A percentile compares a stretch with the other conserved stretches of the same genome.
These are phyloP conservation scores for Fonsecaea monophora DNA, from an alignment of 2,329 filamentous ascomycete species.

Conservation along the genomic window DNA sequence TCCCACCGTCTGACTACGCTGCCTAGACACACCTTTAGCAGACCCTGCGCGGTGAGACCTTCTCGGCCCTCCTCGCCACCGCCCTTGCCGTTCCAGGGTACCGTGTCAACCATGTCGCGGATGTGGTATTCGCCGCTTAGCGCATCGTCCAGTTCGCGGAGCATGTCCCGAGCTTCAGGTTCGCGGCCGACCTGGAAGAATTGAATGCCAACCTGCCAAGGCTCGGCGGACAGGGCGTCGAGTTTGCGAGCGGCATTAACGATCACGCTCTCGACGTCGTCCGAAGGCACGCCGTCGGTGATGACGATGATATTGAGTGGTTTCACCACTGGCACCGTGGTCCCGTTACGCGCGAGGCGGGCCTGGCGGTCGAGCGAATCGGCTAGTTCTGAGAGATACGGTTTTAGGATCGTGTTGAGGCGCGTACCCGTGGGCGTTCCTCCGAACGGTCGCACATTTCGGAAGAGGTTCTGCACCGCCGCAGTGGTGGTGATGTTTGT, in stretches of 20 bases:
- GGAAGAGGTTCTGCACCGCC: conserved; percentile 73
- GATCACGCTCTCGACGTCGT: conserved; percentile 77
- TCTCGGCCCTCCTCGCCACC: conserved; percentile 42
- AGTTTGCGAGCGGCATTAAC: conserved; percentile 72
- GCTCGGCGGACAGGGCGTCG: conserved; percentile 71
- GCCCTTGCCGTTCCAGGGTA: conserved; percentile 68
- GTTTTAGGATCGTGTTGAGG: conserved; percentile 72
- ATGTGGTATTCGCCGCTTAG: conserved; percentile 65
- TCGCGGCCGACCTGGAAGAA: conserved; percentile 94
- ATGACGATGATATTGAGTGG: conserved; percentile 92
- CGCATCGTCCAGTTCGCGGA: conserved; percentile 78
- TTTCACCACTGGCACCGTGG: conserved; percentile 63
- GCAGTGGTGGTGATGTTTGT: conserved; percentile 65
- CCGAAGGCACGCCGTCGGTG: conserved; percentile 82
- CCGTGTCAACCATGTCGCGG: conserved; percentile 91
- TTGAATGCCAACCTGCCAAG: conserved; percentile 87
- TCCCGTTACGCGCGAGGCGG: conserved; percentile 43
- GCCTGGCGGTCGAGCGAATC: conserved; percentile 48
- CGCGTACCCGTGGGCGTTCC: conserved; percentile 77
- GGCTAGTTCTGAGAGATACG: conserved; percentile 70
- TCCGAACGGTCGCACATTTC: conserved; percentile 67
- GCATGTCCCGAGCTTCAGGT: conserved; percentile 65
- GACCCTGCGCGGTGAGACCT: conserved; percentile 68
- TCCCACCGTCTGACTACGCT: conserved; percentile 73
- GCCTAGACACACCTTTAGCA: conserved; percentile 84